Evolutionary conservation across 2,329 filamentous ascomycete genomes (phyloP), one percentile per base, ranked within the genome.

Genomic region (Ophiosphaerella herpotricha): DNA sequence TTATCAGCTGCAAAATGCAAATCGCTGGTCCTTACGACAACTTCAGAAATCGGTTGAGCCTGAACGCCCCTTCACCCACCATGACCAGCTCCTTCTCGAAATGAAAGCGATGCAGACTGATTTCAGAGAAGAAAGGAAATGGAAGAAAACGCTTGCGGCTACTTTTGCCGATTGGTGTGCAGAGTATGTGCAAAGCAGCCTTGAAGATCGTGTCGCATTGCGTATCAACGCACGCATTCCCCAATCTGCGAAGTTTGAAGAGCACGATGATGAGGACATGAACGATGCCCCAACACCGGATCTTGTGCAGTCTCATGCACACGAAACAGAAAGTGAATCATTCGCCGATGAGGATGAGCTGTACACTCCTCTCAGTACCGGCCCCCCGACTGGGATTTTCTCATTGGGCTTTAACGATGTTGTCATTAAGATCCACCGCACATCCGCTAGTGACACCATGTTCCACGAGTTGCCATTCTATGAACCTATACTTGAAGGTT

Each of bases 91-190:
- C 47, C 77, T 99, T 29, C 84, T 91, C 60, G 92, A 99, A 76
- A 90, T 93, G 83, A 96, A 92, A 72, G 97, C 93, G 93, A 95
- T 99, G 90, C 85, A 92, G 43, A 97, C 91, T 1, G 94, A 99
- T 73, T 97, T 97, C 66, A 84, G 89, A 43, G 90, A 97, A 73
- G 94, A 97, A 72, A 81, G 91, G 35, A 96, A 96, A 70, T 96
- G 92, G 91, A 97, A 97, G 75, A 86, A 85, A 67, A 84, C 88
- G 2, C 83, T 88, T 32, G 92, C 92, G 5, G 87, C 87, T 50
- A 91, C 87, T 49, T 79, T 96, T 52, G 94, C 91, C 1, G 80
- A 86, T 63, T 89, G 88, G 63, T 97, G 93, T 72, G 90, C 88
- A 0, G 87, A 93, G 60, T 99, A 90, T 84, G 82, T 91, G 33